Percentiles rank a stretch among this genome's conserved stretches.
Evolutionary conservation across 495 filamentous ascomycete genomes (phyloP).

Genomic region (Ramalina intermedia): DNA sequence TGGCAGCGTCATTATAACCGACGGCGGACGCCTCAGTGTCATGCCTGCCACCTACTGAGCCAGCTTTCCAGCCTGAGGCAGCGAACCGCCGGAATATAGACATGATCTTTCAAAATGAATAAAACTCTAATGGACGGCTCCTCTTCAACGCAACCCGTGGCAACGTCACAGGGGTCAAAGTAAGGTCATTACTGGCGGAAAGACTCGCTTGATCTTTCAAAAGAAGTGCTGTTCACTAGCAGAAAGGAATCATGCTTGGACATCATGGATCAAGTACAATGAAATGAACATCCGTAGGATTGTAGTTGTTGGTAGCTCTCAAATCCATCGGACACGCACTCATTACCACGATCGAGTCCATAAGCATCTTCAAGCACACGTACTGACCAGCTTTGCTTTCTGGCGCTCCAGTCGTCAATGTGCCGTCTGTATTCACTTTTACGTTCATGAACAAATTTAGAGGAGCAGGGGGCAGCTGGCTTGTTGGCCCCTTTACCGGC

Average conservation of each 20-base stretch:
- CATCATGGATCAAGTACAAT: not conserved
- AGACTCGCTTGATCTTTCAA: too few species aligned
- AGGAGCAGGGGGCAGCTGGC: constrained; percentile 19
- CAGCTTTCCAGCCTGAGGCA: too few species aligned
- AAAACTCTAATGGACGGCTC: too few species aligned
- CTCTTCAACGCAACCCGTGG: too few species aligned
- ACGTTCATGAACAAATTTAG: constrained; percentile 38
- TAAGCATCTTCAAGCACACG: constrained; percentile 24
- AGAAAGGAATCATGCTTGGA: too few species aligned
- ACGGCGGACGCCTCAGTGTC: constrained; percentile 41
- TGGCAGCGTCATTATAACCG: constrained; percentile 37
- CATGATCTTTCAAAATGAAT: too few species aligned
- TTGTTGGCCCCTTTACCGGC: not conserved
- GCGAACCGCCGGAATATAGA: too few species aligned
- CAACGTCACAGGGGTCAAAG: too few species aligned
- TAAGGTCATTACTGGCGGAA: too few species aligned
- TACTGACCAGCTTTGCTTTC: constrained; percentile 22
- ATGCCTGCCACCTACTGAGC: constrained; percentile 19
- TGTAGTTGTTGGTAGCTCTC: constrained; percentile 24
- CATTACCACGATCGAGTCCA: constrained; percentile 27
- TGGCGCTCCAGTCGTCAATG: constrained; percentile 21
- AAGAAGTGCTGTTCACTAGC: too few species aligned
- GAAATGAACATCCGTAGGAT: constrained; percentile 19
- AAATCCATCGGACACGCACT: constrained; percentile 33
- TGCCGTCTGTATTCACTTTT: constrained; percentile 20